Evolutionary conservation across 176 grass and related monocot genomes (phyloP), one percentile per base, ranked within the genome.

Genomic region (Oropetium thomaeum): DNA sequence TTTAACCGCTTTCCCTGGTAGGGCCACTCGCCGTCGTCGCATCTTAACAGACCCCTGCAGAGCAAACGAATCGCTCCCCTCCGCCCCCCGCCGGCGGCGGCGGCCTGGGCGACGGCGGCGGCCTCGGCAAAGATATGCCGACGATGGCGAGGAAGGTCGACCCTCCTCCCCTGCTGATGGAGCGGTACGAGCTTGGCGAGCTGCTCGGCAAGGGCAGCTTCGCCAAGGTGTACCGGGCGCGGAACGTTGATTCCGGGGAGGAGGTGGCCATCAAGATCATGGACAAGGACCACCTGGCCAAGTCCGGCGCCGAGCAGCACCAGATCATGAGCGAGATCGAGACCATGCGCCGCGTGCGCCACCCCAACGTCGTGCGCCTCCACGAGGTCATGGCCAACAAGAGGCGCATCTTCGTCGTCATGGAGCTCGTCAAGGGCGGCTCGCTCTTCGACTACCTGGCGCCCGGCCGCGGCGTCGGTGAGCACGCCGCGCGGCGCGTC

Each of bases 201-300:
- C 52, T 91, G 3, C 80, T 96, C 0, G 92, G 92, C n/a, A 62
- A 84, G 32, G 92, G 92, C 34, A 89, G 78, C 51, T 96, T 96
- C 65, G 89, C 81, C 15, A 91, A 89, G 64, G 92, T 96, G 1
- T 84, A 87, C 58, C 80, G 55, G 11, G 88, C 88, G 1, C 65
- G 44, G 17, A 79, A 73, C 30, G 25, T 30, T 0, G 19, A 23
- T 3, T 79, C 88, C 1, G 38, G 62, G 1, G 69, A 90, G 62
- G 81, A 83, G n/a, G 79, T 87, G 2, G 88, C 88, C 37, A 90
- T 90, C 75, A 90, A 90, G 54, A 60, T 90, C 27, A 65, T 87
- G 10, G 88, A 90, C 35, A 90, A 90, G 80, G 84, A 73, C 2
- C 83, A 83, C 35, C 75, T 90, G 4, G 25, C 71, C 37, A 70